These are phyloP conservation scores for Dimargaris xerosporica DNA, from an alignment of 192 early-diverging fungal genomes.

Conservation along the genomic window DNA sequence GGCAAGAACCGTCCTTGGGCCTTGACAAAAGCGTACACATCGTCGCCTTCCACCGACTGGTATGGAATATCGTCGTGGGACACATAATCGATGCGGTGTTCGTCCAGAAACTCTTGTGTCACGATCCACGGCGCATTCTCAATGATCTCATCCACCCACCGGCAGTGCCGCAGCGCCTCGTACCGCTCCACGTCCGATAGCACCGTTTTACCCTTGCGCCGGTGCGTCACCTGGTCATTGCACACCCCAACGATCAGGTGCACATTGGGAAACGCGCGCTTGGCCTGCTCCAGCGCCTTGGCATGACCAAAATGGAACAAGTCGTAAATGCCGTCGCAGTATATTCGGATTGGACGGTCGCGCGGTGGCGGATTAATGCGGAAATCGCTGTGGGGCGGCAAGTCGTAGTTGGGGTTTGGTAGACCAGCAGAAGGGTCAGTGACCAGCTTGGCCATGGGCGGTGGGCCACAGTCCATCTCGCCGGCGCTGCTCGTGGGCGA, in stretches of 20 bases:
- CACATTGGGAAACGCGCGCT: conserved; percentile 59
- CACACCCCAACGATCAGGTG: conserved; percentile 64
- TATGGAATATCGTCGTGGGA: conserved; percentile 72
- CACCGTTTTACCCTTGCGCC: conserved; percentile 67
- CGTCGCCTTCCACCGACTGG: conserved; percentile 45
- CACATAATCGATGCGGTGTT: conserved; percentile 67
- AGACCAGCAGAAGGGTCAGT: no score
- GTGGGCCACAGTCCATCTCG: no score
- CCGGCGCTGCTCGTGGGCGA: no score
- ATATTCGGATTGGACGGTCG: conserved; percentile 60
- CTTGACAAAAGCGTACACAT: conserved; percentile 72
- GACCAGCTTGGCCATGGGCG: no score
- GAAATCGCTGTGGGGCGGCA: conserved; percentile 22
- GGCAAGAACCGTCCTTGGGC: conserved; percentile 42
- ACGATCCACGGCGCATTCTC: conserved; percentile 62
- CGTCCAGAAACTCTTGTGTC: conserved; percentile 56
- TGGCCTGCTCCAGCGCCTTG: conserved; percentile 67
- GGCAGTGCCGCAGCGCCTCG: conserved; percentile 64
- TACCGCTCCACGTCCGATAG: conserved; percentile 61
- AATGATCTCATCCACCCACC: conserved; percentile 73
- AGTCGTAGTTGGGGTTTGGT: conserved; percentile 10
- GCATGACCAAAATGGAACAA: conserved; percentile 74
- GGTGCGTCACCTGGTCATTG: conserved; percentile 58
- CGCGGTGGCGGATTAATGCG: conserved; percentile 45
- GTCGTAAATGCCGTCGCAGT: conserved; percentile 81